Conservation (phyloP, 2,329 filamentous ascomycete species). For the Neonectria neomacrospora region DNA sequence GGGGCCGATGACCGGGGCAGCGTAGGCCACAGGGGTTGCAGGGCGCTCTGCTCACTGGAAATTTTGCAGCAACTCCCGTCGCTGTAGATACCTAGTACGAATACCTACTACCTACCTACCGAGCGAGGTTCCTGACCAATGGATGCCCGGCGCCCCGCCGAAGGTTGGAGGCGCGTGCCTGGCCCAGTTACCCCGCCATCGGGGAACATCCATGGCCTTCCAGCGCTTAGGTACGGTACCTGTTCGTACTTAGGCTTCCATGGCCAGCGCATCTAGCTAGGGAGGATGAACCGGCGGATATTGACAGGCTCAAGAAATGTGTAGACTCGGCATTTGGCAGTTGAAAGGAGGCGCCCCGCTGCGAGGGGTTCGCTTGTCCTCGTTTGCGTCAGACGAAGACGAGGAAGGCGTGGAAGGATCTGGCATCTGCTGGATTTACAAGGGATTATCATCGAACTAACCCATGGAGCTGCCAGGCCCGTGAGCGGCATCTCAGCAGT, state of each 20-base stretch:
- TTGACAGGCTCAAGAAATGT: not conserved
- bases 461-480: not conserved
- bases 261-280: not conserved
- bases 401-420: slow-evolving; percentile 12
- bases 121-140: not conserved
- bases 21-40: slow-evolving; percentile 1
- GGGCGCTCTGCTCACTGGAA: not conserved
- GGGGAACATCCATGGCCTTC: not conserved
- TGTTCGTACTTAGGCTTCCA: not conserved
- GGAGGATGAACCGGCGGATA: not conserved
- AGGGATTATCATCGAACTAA: not conserved
- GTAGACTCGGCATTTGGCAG: not conserved
- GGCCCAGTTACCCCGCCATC: slow-evolving; percentile 9
- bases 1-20: slow-evolving; percentile 8
- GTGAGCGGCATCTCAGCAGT: no score
- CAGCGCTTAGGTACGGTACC: not conserved
- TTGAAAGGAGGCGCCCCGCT: not conserved
- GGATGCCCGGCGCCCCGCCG: not conserved
- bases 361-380: not conserved
- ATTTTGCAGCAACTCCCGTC: no score
- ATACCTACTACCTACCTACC: not conserved
- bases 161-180: not conserved
- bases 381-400: not conserved
- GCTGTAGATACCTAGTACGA: no score
- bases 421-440: slow-evolving; percentile 14